phyloP scores from a whole-genome alignment of 139 green algal genomes.

The Diplosphaera chodatii region DNA sequence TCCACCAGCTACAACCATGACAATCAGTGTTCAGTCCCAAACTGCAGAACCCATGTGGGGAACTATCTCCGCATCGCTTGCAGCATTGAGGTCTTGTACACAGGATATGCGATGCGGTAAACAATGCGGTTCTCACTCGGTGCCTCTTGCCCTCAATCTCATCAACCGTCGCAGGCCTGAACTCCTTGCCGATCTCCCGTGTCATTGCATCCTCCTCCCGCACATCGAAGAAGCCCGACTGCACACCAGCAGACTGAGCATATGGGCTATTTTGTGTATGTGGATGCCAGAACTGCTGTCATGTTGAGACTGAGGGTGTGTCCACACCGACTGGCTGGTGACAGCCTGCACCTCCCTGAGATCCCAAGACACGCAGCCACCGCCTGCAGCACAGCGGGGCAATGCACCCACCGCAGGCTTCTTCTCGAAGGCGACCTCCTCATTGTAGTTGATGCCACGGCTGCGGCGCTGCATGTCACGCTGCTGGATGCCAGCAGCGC shows the following conservation, averaged over 20 bases:
- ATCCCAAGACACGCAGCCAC: too few species aligned
- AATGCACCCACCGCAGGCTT: constrained; percentile 52
- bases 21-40: neutral
- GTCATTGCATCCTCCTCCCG: constrained; percentile 58
- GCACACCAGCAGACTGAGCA: neutral
- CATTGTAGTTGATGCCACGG: constrained; percentile 73
- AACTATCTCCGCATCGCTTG: too few species aligned
- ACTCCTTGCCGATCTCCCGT: constrained; percentile 66
- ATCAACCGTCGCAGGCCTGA: constrained; percentile 80
- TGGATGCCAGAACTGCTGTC: neutral
- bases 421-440: constrained; percentile 92
- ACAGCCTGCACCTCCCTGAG: too few species aligned
- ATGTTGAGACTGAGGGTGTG: neutral
- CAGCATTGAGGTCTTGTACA: too few species aligned
- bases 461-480: constrained; percentile 18
- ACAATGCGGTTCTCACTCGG: constrained; percentile 44
- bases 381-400: too few species aligned
- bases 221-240: constrained; percentile 83
- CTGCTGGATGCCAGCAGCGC: constrained; percentile 65
- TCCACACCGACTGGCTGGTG: too few species aligned
- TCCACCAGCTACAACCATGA: constrained; percentile 72
- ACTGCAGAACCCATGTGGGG: too few species aligned
- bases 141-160: constrained; percentile 83
- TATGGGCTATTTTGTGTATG: too few species aligned
- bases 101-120: too few species aligned